Evolutionary conservation across 1,139 yeast species (phyloP).

Genomic region (Nakaseomyces delphensis): DNA sequence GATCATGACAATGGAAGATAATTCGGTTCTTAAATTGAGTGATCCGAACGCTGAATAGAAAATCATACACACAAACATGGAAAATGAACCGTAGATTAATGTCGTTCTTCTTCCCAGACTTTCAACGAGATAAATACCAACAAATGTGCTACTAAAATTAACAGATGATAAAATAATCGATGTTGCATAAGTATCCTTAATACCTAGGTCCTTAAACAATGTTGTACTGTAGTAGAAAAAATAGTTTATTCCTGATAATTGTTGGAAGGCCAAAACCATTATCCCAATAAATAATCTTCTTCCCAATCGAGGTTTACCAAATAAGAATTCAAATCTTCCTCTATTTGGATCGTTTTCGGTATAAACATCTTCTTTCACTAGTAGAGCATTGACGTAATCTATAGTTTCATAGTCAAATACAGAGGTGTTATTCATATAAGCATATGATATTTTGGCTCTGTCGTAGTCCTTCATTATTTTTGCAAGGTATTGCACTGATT

Average conservation of each 20-base stretch:
- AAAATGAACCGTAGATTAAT: slow-evolving; percentile 51
- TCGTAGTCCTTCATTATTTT: slow-evolving; percentile 24
- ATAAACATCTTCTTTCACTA: slow-evolving; percentile 34
- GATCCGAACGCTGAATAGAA: slow-evolving; percentile 61
- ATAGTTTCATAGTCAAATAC: slow-evolving; percentile 38
- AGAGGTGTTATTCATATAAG: slow-evolving; percentile 40
- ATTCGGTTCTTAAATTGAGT: slow-evolving; percentile 33
- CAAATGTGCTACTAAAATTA: slow-evolving; percentile 67
- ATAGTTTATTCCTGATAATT: slow-evolving; percentile 50
- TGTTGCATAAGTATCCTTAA: slow-evolving; percentile 37
- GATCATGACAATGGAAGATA: slow-evolving; percentile 64
- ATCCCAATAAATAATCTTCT: slow-evolving; percentile 44
- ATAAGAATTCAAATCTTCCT: slow-evolving; percentile 38
- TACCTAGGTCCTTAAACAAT: slow-evolving; percentile 43
- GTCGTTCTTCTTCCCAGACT: slow-evolving; percentile 59
- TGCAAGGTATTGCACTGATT: slow-evolving; percentile 44
- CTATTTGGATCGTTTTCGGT: slow-evolving; percentile 24
- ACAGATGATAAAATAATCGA: slow-evolving; percentile 67
- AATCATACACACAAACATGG: slow-evolving; percentile 54
- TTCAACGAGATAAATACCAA: slow-evolving; percentile 60
- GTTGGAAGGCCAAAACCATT: slow-evolving; percentile 49
- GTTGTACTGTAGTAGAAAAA: slow-evolving; percentile 52
- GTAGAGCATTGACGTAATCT: slow-evolving; percentile 39
- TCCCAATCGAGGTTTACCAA: slow-evolving; percentile 41
- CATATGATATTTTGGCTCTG: slow-evolving; percentile 39